Evolutionary conservation across 768 basidiomycete genomes (phyloP).

Genomic region (Tephrocybe sp.): DNA sequence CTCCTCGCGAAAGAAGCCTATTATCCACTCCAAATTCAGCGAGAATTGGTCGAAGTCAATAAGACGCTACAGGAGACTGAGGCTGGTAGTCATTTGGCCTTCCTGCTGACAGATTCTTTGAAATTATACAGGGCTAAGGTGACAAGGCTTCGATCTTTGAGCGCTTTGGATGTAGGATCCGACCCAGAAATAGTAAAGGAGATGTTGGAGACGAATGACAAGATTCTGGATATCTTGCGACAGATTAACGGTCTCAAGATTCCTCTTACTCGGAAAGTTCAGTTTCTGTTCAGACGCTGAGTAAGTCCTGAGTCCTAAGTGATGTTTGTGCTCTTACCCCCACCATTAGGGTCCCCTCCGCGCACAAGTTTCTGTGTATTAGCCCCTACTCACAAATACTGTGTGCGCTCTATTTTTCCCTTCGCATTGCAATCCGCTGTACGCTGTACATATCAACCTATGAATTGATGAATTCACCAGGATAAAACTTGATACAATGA

Average conservation of each 20-base stretch:
- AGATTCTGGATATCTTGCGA: not conserved
- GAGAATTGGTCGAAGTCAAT: not conserved
- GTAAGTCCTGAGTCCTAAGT: not conserved
- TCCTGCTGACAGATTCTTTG: not conserved
- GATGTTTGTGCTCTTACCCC: not conserved
- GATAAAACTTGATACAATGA: too few relatives aligned
- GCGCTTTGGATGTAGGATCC: not conserved
- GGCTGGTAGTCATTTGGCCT: not conserved
- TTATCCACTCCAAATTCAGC: not conserved
- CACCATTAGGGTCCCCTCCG: not conserved
- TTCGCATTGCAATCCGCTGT: not conserved
- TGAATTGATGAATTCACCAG: too few relatives aligned
- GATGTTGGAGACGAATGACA: not conserved
- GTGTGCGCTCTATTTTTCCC: too few relatives aligned
- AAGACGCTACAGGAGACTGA: not conserved
- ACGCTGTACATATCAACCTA: too few relatives aligned
- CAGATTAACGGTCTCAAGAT: not conserved
- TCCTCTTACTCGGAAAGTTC: not conserved
- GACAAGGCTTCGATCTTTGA: not conserved
- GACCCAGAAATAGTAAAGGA: not conserved
- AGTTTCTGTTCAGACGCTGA: not conserved
- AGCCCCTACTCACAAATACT: too few relatives aligned
- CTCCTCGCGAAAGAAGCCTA: not conserved
- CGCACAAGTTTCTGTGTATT: not conserved
- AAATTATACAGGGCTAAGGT: not conserved